Conservation (phyloP, 768 basidiomycete species). For the Lentinula aciculospora region DNA sequence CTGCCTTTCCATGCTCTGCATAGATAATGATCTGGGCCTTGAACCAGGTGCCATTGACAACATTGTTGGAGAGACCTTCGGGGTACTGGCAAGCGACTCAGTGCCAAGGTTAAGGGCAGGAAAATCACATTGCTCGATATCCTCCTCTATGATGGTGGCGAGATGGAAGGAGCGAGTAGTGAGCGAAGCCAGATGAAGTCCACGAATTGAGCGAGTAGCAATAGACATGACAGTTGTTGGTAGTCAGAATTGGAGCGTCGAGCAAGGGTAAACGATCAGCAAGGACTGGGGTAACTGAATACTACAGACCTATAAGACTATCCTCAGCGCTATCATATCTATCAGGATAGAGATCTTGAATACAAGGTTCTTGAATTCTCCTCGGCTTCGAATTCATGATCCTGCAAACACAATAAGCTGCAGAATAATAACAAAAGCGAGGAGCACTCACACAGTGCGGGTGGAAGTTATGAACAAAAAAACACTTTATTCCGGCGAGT, state of each 20-base stretch:
- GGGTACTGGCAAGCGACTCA: not conserved
- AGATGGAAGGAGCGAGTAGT: not conserved
- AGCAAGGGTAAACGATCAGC: not conserved
- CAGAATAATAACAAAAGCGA: not conserved
- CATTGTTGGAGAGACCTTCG: not conserved
- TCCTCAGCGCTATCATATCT: constrained; percentile 4
- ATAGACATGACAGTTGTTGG: not conserved
- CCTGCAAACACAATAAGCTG: not conserved
- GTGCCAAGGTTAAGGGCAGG: constrained; percentile 1
- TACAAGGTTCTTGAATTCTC: not conserved
- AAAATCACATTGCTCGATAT: not conserved
- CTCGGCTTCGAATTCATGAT: not conserved
- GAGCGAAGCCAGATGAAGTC: not conserved
- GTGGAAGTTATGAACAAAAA: not conserved
- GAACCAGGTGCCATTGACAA: not conserved
- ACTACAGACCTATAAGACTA: not conserved
- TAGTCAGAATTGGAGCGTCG: not conserved
- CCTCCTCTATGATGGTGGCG: not conserved
- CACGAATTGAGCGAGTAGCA: not conserved
- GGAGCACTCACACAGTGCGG: not conserved
- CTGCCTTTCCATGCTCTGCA: not conserved
- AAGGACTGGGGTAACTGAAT: not conserved
- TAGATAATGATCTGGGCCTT: not conserved
- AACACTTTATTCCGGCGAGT: not conserved
- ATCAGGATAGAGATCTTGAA: not conserved